Base-by-base conservation (phyloP, 2,329 filamentous ascomycete species). In the Curvularia sp. region DNA sequence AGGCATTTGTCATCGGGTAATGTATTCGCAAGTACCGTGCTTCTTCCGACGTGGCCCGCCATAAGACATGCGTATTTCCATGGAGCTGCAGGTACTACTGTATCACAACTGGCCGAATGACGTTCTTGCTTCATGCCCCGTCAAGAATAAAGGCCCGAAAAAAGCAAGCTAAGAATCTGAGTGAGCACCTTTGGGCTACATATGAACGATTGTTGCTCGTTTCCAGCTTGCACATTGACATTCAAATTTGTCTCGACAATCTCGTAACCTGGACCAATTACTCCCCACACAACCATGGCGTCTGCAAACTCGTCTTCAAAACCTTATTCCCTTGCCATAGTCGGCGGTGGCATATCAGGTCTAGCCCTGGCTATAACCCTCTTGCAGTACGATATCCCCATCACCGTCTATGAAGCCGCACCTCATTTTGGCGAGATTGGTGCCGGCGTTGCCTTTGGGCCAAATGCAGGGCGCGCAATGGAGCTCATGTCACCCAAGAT, bases 281-380 rank as follows among this genome's bases (percentile, higher is more conserved):
- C 15, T 30, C 31, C 18, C 26, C 33, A 33, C 57, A 13, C 13
- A 44, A 30, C 48, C 50, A 75, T 73, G 71, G 49, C 63, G 13
- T 55, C 66, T 28, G 53, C 57, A 30, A 49, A 58, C 47, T 51
- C 66, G 8, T 30, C 62, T 20, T 54, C 65, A 15, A 80, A 77
- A 54, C 64, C 73, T 30, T 81, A 81, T 71, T 78, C 76, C 53
- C 75, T 87, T 58, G 85, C 85, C 63, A 85, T 88, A 41, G 75
- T 88, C 15, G 86, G 86, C 58, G 85, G 85, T 42, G 86, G 85
- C 33, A 86, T 88, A 58, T 82, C 81, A 26, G 86, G 86, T 26
- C 77, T 87, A 18, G 77, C 77, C 8, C 80, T 88, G 8, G 84
- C 83, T 24, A 80, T 85, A 47, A 83, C 80, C 6, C 81, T 88